Conservation (phyloP, 371 early-diverging fungal species). For the Mortierella sp. region DNA sequence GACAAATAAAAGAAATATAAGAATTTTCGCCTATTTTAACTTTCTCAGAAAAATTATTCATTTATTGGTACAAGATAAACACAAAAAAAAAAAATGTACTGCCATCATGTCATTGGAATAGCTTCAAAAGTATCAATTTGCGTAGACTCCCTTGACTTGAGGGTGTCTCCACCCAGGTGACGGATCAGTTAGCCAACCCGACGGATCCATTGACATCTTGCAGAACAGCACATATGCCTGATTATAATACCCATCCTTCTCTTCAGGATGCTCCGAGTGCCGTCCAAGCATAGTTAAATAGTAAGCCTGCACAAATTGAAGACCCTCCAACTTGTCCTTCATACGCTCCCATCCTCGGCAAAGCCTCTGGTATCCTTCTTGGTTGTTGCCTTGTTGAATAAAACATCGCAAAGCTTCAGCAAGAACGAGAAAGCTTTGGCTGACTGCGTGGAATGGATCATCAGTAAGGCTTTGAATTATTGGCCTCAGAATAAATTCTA, state of each 20-base stretch:
- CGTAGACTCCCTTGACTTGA: neutral
- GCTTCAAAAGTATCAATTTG: neutral
- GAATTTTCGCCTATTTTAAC: too few relatives aligned
- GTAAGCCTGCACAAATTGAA: slow-evolving; percentile 40
- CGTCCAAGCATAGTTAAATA: slow-evolving; percentile 30
- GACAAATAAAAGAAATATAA: too few relatives aligned
- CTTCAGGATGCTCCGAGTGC: slow-evolving; percentile 8
- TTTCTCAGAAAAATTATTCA: too few relatives aligned
- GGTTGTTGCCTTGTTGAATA: slow-evolving; percentile 5
- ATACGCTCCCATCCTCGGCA: slow-evolving; percentile 18
- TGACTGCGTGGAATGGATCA: slow-evolving; percentile 8
- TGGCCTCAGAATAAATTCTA: neutral
- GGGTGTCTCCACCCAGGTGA: slow-evolving; percentile 16
- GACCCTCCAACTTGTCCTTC: slow-evolving; percentile 12
- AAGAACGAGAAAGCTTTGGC: slow-evolving; percentile 12
- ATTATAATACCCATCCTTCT: slow-evolving; percentile 21
- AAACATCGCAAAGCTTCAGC: slow-evolving; percentile 28
- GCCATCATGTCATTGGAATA: too few relatives aligned
- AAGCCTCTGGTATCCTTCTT: slow-evolving; percentile 30
- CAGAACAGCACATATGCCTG: slow-evolving; percentile 22
- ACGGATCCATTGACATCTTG: slow-evolving; percentile 30
- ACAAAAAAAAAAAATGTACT: too few relatives aligned
- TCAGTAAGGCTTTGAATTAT: slow-evolving; percentile 10
- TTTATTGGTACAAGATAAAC: too few relatives aligned
- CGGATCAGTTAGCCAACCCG: slow-evolving; percentile 33